phyloP scores from a whole-genome alignment of 2,329 filamentous ascomycete species.

The Nannizziopsis barbatae region DNA sequence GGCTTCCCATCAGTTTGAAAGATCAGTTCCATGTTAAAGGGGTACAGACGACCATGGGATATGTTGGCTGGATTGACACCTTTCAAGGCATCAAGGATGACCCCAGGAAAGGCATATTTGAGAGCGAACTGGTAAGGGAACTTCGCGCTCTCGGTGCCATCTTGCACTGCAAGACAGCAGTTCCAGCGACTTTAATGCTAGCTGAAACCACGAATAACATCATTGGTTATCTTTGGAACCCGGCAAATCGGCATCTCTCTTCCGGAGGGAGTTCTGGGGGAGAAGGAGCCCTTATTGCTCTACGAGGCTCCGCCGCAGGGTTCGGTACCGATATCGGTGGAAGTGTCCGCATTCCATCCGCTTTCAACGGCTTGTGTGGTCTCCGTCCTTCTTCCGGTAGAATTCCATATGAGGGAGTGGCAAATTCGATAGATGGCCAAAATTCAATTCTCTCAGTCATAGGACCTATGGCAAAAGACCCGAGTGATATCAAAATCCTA shows the following conservation, averaged over 20 bases:
- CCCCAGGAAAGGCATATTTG: slow-evolving; percentile 39
- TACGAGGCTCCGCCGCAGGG: slow-evolving; percentile 44
- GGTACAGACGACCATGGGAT: slow-evolving; percentile 15
- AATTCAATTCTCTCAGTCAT: slow-evolving; percentile 52
- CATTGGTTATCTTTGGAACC: slow-evolving; percentile 48
- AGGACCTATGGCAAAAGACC: slow-evolving; percentile 50
- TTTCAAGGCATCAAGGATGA: slow-evolving; percentile 46
- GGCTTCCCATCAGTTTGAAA: slow-evolving; percentile 23
- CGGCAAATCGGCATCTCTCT: slow-evolving; percentile 44
- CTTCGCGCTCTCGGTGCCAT: slow-evolving; percentile 45
- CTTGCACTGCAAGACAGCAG: slow-evolving; percentile 46
- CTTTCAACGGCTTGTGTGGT: slow-evolving; percentile 48
- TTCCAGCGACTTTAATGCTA: slow-evolving; percentile 46
- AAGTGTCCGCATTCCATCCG: slow-evolving; percentile 48
- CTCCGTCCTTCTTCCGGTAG: slow-evolving; percentile 45
- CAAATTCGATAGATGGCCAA: slow-evolving; percentile 55
- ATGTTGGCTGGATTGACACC: slow-evolving; percentile 37
- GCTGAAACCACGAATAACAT: slow-evolving; percentile 53
- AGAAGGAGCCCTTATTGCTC: slow-evolving; percentile 46
- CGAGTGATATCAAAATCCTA: slow-evolving; percentile 45
- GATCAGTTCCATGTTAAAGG: slow-evolving; percentile 19
- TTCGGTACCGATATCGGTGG: slow-evolving; percentile 48
- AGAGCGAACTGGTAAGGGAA: slow-evolving; percentile 49
- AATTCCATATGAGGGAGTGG: slow-evolving; percentile 47
- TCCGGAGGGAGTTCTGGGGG: slow-evolving; percentile 49